These are phyloP conservation scores for Tricholoma terreum DNA, from an alignment of 768 basidiomycete genomes.

Conservation along the genomic window DNA sequence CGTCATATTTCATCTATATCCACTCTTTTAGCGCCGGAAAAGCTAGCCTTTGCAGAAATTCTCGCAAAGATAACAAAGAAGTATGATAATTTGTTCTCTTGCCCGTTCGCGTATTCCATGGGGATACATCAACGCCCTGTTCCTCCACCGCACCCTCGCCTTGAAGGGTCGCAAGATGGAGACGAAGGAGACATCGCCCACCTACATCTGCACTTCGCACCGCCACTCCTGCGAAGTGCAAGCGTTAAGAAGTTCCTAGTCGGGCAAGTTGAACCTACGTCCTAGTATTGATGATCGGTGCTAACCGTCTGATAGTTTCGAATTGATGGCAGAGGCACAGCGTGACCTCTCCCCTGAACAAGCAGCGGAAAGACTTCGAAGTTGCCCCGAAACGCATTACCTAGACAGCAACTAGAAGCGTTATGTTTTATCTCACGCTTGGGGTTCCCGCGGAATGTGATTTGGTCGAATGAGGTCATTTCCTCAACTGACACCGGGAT, in stretches of 20 bases:
- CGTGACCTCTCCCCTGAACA: slow-evolving; percentile 88
- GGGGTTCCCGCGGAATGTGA: no score
- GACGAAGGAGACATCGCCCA: slow-evolving; percentile 63
- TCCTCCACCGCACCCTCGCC: slow-evolving; percentile 28
- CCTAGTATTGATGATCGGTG: background rate
- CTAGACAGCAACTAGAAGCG: slow-evolving; percentile 17
- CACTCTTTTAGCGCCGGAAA: slow-evolving; percentile 61
- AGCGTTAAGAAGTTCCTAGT: slow-evolving; percentile 87
- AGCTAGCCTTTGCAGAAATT: slow-evolving; percentile 60
- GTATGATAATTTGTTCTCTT: slow-evolving; percentile 79
- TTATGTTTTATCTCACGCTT: no score
- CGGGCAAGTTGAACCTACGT: slow-evolving; percentile 50
- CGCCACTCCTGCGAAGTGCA: slow-evolving; percentile 79
- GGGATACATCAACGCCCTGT: slow-evolving; percentile 85
- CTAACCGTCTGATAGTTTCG: slow-evolving; percentile 52
- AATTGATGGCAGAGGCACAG: slow-evolving; percentile 88
- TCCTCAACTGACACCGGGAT: no score
- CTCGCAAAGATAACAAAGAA: slow-evolving; percentile 60
- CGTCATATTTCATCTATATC: slow-evolving; percentile 75
- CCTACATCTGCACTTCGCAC: slow-evolving; percentile 83
- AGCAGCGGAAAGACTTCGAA: slow-evolving; percentile 65
- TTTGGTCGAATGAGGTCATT: no score
- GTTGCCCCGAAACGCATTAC: slow-evolving; percentile 61
- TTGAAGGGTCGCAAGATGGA: slow-evolving; percentile 19
- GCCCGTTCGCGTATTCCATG: slow-evolving; percentile 93